Percentiles rank a stretch among this genome's conserved stretches.
Conservation (phyloP, 257 asterid species). For the Jaltomata sinuosa region DNA sequence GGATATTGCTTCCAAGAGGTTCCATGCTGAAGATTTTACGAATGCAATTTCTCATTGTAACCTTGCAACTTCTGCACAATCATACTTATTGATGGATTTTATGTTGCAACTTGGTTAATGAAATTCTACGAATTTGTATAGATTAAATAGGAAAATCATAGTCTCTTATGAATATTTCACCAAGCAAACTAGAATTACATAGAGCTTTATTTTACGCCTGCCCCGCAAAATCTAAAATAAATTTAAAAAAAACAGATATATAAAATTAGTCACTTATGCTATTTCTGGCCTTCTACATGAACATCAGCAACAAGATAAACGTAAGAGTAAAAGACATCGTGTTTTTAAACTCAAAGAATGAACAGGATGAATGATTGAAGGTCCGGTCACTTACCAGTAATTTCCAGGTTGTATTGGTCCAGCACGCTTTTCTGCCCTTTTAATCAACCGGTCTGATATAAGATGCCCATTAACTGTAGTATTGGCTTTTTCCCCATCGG, state of each 20-base stretch:
- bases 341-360: neutral
- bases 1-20: neutral
- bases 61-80: neutral
- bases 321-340: neutral
- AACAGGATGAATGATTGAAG: neutral
- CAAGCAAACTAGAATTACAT: neutral
- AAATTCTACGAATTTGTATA: neutral
- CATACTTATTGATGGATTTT: neutral
- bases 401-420: slow-evolving; percentile 81
- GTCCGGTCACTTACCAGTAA: slow-evolving; percentile 56
- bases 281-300: neutral
- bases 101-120: neutral
- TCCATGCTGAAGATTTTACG: neutral
- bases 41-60: neutral
- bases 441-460: slow-evolving; percentile 41
- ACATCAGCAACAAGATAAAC: neutral
- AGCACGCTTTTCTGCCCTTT: slow-evolving; percentile 69
- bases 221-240: neutral
- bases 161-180: neutral
- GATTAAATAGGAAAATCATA: neutral
- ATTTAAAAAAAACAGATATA: neutral
- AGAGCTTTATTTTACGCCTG: neutral
- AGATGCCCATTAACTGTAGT: slow-evolving; percentile 74
- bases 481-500: slow-evolving; percentile 34
- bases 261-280: neutral